Evolutionary conservation across 2,329 filamentous ascomycete species (phyloP), one percentile per base, ranked within the genome.

Genomic region (Exserohilum rostratum): DNA sequence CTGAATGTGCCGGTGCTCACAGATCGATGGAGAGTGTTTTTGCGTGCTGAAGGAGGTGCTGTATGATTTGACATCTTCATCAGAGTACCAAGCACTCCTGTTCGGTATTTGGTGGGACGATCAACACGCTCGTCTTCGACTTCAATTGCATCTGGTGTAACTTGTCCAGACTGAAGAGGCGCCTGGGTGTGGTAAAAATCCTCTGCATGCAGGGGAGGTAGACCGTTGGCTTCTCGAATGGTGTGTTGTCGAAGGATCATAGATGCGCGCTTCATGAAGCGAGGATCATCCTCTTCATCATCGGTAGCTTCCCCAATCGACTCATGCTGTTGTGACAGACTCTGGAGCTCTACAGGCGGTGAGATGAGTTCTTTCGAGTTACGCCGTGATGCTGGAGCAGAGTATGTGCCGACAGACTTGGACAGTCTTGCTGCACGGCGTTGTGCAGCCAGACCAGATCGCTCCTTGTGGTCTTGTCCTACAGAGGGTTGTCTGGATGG

Each of bases 11-110:
- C 62, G 13, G 58, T 54, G 51, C 69, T 71, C 15, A 62, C 58
- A 30, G 65, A 71, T 15, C 69, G 67, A 9, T 62, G 57, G 39
- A 71, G 62, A 20, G 51, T 48, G 9, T 40, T 44, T 15, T 46
- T 55, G 6, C 37, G 20, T 3, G 57, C 17, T 27, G 35, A 53
- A 17, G 60, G 58, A 1, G 58, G 45, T 6, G 50, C 54, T 20
- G 64, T 61, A 15, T 59, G 40, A n/a, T 13, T 66, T 3, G 61
- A 58, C 15, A 67, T 70, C 47, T 87, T 90, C 45, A 95, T 78
- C 0, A 96, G 78, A 0, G 87, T 88, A 2, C 87, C 87, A 1
- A 96, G 78, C 42, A 93, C 85, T 27, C 91, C 90, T 27, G 87
- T 88, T 45, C 87, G 85, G 70, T 90, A 93, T 58, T 87, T 83